Evolutionary conservation across 345 rosid species (phyloP).

Genomic region (Physaria fendleri): DNA sequence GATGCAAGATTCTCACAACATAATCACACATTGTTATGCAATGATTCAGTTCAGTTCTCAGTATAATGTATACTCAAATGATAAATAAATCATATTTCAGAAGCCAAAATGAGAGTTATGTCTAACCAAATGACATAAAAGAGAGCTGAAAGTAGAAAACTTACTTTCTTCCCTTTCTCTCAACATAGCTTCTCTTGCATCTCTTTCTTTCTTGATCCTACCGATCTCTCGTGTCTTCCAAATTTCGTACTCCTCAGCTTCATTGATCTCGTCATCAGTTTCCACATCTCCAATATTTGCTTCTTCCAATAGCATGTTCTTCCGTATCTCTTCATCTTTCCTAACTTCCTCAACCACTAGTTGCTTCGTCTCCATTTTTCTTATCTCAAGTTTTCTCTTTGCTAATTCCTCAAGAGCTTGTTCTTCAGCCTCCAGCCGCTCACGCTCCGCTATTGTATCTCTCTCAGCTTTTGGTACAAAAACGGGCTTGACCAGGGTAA

Average conservation of each 20-base stretch:
- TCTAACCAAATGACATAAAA: background rate
- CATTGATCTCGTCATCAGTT: slow-evolving; percentile 71
- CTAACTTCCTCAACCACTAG: slow-evolving; percentile 60
- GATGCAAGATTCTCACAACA: background rate
- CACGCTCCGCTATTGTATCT: slow-evolving; percentile 67
- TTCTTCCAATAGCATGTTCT: slow-evolving; percentile 52
- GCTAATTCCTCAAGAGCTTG: slow-evolving; percentile 52
- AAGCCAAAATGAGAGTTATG: background rate
- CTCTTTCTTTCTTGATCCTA: slow-evolving; percentile 68
- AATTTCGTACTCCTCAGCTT: slow-evolving; percentile 70
- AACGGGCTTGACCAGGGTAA: slow-evolving; percentile 60
- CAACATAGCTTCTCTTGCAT: slow-evolving; percentile 55
- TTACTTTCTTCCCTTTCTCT: slow-evolving; percentile 74
- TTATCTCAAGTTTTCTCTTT: slow-evolving; percentile 50
- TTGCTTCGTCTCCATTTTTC: slow-evolving; percentile 60
- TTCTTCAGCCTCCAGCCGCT: slow-evolving; percentile 61
- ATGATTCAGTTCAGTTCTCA: background rate
- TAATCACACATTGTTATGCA: background rate
- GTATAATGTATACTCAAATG: slow-evolving; percentile 2
- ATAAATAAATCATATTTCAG: background rate
- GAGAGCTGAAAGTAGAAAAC: slow-evolving; percentile 18
- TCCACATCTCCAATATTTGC: slow-evolving; percentile 67
- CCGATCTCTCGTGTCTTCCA: slow-evolving; percentile 85
- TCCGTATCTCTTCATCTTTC: slow-evolving; percentile 58
- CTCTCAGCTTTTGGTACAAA: slow-evolving; percentile 68